Evolutionary conservation across 768 basidiomycete genomes (phyloP).

Genomic region (Mycena crocata): DNA sequence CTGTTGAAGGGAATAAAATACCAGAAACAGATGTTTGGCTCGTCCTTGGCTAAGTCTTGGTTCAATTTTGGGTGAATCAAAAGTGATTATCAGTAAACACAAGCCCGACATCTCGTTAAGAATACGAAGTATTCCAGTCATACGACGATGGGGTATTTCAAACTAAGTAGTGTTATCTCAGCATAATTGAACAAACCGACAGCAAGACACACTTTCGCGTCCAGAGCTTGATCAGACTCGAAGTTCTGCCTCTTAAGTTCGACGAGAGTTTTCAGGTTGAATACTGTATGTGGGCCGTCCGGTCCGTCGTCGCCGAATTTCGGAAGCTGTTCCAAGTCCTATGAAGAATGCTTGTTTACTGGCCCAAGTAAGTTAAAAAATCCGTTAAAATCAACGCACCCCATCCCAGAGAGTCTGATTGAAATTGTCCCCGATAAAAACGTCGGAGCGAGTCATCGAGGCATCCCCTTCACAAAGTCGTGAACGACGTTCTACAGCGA

Average conservation of each 20-base stretch:
- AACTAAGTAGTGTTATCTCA: conserved; percentile 4
- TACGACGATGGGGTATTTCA: conserved; percentile 8
- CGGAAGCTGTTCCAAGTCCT: conserved; percentile 14
- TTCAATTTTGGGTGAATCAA: no score
- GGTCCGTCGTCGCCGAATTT: conserved; percentile 18
- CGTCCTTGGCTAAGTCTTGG: no score
- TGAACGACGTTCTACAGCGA: not conserved
- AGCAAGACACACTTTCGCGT: conserved; percentile 2
- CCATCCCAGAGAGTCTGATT: conserved; percentile 11
- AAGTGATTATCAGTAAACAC: no score
- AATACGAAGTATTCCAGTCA: not conserved
- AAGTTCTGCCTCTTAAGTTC: not conserved
- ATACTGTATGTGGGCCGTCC: conserved; percentile 16
- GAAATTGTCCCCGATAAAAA: conserved; percentile 19
- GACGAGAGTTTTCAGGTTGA: conserved; percentile 14
- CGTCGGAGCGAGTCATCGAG: conserved; percentile 23
- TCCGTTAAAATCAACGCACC: conserved; percentile 1
- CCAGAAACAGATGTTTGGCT: no score
- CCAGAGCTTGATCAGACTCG: conserved; percentile 7
- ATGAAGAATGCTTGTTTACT: no score
- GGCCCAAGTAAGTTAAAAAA: not conserved
- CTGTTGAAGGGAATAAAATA: no score
- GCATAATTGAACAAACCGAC: not conserved
- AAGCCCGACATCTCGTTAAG: no score
- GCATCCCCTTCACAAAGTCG: conserved; percentile 11